Evolutionary conservation across 306 rosid genomes (phyloP), one percentile per base, ranked within the genome.

Genomic region (Mucuna pruriens): DNA sequence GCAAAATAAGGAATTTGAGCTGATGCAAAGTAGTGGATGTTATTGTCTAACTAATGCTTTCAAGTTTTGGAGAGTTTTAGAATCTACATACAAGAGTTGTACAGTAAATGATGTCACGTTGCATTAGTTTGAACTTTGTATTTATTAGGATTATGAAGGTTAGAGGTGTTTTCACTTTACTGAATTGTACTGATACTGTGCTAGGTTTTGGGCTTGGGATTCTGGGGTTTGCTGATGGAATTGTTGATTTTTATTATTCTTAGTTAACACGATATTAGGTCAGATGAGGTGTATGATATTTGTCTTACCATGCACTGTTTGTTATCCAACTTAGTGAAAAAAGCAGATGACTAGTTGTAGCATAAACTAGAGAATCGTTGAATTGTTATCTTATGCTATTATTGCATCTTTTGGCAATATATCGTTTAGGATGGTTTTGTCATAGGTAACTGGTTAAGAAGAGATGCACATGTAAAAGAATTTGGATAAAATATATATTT

Each of bases 11-110:
- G 82, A 75, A 40, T 71, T 52, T 63, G 76, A 71, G 77, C 49
- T 75, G 38, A 71, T 83, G 77, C 65, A 48, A 48, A 85, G 55
- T 78, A 48, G 72, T 74, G 61, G 60, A 77, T 51, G 78, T n/a
- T 31, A 13, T 12, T 75, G 16, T 29, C 26, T 63, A n/a, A 29
- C 42, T 51, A 45, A 44, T 34, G 33, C 54, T 34, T 75, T 51
- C 7, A 9, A 40, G 33, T 87, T 78, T 61, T 45, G 66, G 48
- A 39, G 49, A 64, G 77, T 69, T 67, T 65, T 16, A 61, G 44
- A 58, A 45, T 74, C 61, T 74, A 33, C 25, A 20, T 34, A 6
- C 17, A 19, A 17, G 44, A 5, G 36, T 19, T 66, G 25, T 48
- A 31, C 38, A 8, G 42, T 42, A 61, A 39, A 60, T 71, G 76